Base-by-base conservation (phyloP, 768 basidiomycete species). In the Auricularia sp. region DNA sequence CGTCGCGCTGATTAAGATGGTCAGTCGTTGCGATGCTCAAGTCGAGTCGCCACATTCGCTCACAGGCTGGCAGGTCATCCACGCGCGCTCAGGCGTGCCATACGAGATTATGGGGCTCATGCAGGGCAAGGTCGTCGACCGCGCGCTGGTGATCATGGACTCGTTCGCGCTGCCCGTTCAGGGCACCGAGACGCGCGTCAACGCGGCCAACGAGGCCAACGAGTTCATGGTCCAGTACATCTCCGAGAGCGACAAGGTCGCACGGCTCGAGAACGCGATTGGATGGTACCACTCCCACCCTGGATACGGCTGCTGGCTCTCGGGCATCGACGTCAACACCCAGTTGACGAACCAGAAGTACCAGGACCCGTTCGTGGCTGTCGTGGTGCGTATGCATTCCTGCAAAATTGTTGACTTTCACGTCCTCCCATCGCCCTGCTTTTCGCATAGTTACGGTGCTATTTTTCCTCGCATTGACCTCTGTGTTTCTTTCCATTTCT, bases 221-320 rank as follows among this genome's bases (percentile, higher is more conserved):
- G 61, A 62, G 64, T 62, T 59, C 61, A 39, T 44, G 36, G 62
- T 34, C n/a, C 29, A 35, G 13, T 62, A 13, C 63, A 16, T 24
- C 13, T 33, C 61, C 64, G 69, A 56, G 61, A 51, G 39, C 65
- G 58, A 69, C 34, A 39, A n/a, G 61, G 63, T 61, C 16, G 65
- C 88, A 64, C 78, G 95, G 70, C 92, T 96, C 37, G 97, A 98
- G 80, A 92, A 89, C 87, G 97, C 98, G 4, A 97, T 99, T 1
- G 97, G 97, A 3, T 99, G 97, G 97, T 99, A 99, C 73, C 97
- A 99, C 77, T 98, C 97, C 45, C 97, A 99, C 80, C 97, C 97
- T 64, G 97, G 97, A 44, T 99, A 98, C 76, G 97, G 97, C 3
- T 99, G 97, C 75, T 99, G 97, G 97, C 80, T 99, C 47, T 98